Percentiles rank a stretch among this genome's conserved stretches.
Evolutionary conservation across 176 grass and related monocot genomes (phyloP).

Genomic region (Zoysia pacifica): DNA sequence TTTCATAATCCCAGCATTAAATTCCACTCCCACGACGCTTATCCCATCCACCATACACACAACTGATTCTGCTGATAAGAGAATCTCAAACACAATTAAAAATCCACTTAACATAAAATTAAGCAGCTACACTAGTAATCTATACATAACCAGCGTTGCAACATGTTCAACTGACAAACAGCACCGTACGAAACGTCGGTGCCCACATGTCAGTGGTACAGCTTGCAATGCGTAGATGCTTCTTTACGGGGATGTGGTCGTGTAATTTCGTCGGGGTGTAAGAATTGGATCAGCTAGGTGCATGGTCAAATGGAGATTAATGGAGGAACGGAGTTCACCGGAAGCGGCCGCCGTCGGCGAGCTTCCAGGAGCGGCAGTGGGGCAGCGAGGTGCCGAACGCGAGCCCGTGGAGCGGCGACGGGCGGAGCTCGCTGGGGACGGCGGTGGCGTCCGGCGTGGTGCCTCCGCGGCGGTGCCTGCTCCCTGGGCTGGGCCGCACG

Average conservation of each 20-base stretch:
- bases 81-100: conserved; percentile 27
- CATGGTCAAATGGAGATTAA: neutral
- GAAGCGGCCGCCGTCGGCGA: conserved; percentile 70
- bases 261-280: neutral
- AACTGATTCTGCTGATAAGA: neutral
- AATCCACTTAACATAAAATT: neutral
- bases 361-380: conserved; percentile 80
- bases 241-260: neutral
- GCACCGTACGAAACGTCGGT: conserved; percentile 28
- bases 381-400: conserved; percentile 40
- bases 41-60: neutral
- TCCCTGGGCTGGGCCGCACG: conserved; percentile 47
- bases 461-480: conserved; percentile 49
- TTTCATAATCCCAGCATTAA: conserved; percentile 39
- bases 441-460: conserved; percentile 6
- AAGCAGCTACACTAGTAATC: neutral
- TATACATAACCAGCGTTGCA: conserved; percentile 37
- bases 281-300: neutral
- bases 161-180: conserved; percentile 41
- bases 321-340: conserved; percentile 31
- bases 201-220: conserved; percentile 46
- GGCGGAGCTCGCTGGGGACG: conserved; percentile 54
- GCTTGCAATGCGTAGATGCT: conserved; percentile 2
- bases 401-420: conserved; percentile 59
- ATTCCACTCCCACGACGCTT: conserved; percentile 36